A percentile compares a stretch with the other conserved stretches of the same genome.
phyloP scores from a whole-genome alignment of 2,329 filamentous ascomycete genomes.

The Aspergillus arachidicola region DNA sequence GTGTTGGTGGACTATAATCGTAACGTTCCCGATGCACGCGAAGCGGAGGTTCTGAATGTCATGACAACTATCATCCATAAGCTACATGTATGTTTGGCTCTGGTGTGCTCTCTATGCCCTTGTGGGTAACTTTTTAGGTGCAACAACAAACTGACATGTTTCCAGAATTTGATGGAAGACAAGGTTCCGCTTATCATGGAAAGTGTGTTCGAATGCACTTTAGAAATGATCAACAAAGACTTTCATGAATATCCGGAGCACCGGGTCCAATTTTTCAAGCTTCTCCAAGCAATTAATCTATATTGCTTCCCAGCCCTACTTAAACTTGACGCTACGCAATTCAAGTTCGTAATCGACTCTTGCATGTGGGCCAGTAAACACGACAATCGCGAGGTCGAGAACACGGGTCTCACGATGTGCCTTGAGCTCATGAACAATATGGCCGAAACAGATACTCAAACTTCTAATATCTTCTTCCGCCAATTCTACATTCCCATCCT shows the following conservation, averaged over 20 bases:
- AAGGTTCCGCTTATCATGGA: slow-evolving; percentile 98
- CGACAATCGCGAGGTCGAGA: slow-evolving; percentile 97
- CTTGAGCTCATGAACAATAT: slow-evolving; percentile 97
- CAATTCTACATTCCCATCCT: slow-evolving; percentile 95
- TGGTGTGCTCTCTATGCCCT: not conserved
- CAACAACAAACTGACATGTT: slow-evolving; percentile 32
- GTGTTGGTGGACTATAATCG: slow-evolving; percentile 95
- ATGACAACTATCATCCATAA: slow-evolving; percentile 98
- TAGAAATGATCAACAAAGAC: slow-evolving; percentile 99
- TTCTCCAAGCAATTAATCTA: slow-evolving; percentile 91
- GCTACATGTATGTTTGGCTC: slow-evolving; percentile 73
- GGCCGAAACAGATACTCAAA: slow-evolving; percentile 82
- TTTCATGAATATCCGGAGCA: slow-evolving; percentile 99
- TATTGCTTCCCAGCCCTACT: slow-evolving; percentile 95
- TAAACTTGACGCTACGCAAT: slow-evolving; percentile 92
- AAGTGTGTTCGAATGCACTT: slow-evolving; percentile 95
- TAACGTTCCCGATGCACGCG: slow-evolving; percentile 92
- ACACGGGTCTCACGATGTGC: slow-evolving; percentile 96
- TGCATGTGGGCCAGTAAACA: slow-evolving; percentile 99
- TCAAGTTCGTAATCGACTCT: slow-evolving; percentile 99
- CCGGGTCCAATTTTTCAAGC: slow-evolving; percentile 98
- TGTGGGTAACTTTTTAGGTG: not conserved
- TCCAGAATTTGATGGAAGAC: slow-evolving; percentile 90
- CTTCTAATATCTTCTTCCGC: slow-evolving; percentile 94
- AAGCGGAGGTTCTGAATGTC: slow-evolving; percentile 94